Evolutionary conservation across 257 asterid genomes (phyloP), one percentile per base, ranked within the genome.

Genomic region (Scutellaria baicalensis): DNA sequence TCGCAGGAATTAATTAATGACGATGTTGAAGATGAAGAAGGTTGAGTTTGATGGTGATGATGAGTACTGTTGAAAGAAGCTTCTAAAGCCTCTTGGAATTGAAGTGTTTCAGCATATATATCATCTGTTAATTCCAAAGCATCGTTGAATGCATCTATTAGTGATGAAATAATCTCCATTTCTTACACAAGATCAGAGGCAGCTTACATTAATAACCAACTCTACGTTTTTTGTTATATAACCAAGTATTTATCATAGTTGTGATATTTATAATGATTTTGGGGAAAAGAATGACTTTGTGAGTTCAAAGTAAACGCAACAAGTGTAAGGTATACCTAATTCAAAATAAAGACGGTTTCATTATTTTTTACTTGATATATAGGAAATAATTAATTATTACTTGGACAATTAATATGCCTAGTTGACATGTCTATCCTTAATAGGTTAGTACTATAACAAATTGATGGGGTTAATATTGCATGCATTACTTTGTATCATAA

Each of bases 51-150:
- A 9, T 17, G 60, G 12, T 47, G 51, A 9, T 17, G 60, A 18
- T 6, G 71, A 38, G 0, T 54, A 51, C 11, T 20, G 75, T 9
- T 11, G 4, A 79, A 13, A 14, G 79, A 72, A 64, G 72, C 85
- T 8, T 48, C 60, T 7, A 77, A 16, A 4, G 72, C 79, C 36
- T 76, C 75, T 51, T 77, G 82, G 17, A 81, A 11, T 47, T 77
- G 85, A 13, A 74, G 64, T 36, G 59, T 66, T 39, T 77, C 78
- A 2, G 68, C 76, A 16, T 70, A 70, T 36, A 23, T 6, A 0
- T 36, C 35, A 20, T 62, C 69, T 5, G 70, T 18, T 0, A 55
- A 13, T 17, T 69, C 14, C 4, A 54, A 60, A 49, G 35, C 57
- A 36, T 58, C 63, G 20, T 76, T 56, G 6, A 69, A 63, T 16